Conservation (phyloP, 257 asterid species). For the Lithospermum erythrorhizon region DNA sequence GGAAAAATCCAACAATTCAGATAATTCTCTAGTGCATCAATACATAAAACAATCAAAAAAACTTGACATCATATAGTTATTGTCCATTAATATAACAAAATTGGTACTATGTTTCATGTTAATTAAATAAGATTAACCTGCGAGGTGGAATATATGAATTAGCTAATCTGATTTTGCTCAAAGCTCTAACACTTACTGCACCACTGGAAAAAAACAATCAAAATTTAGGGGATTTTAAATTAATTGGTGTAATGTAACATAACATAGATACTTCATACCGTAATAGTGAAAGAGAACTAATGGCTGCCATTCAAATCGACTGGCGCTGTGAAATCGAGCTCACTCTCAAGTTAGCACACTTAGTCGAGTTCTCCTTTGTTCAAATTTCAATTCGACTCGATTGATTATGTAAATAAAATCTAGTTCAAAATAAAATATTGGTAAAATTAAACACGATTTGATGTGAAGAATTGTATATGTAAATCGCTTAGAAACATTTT, state of each 20-base stretch:
- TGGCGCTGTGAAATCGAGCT: not conserved
- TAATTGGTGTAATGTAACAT: not conserved
- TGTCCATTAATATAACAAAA: not conserved
- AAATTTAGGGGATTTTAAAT: not conserved
- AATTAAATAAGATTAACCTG: conserved; percentile 24
- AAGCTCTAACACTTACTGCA: conserved; percentile 30
- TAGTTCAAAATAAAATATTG: too few relatives aligned
- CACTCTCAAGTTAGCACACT: too few relatives aligned
- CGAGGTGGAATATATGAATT: conserved; percentile 28
- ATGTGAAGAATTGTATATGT: too few relatives aligned
- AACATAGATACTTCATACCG: conserved; percentile 19
- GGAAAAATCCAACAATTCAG: not conserved
- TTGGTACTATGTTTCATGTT: too few relatives aligned
- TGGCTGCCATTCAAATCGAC: conserved; percentile 25
- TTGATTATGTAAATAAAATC: too few relatives aligned
- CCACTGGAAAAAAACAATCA: conserved; percentile 25
- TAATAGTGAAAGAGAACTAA: conserved; percentile 32
- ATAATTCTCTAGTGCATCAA: not conserved
- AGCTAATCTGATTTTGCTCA: conserved; percentile 30
- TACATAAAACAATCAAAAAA: not conserved
- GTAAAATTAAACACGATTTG: too few relatives aligned
- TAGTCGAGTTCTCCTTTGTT: too few relatives aligned
- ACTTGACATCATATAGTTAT: not conserved
- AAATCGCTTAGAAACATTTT: too few relatives aligned
- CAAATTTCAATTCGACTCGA: too few relatives aligned